Evolutionary conservation across 1,284 basidiomycete species (phyloP).

Genomic region (Naganishia cerealis): DNA sequence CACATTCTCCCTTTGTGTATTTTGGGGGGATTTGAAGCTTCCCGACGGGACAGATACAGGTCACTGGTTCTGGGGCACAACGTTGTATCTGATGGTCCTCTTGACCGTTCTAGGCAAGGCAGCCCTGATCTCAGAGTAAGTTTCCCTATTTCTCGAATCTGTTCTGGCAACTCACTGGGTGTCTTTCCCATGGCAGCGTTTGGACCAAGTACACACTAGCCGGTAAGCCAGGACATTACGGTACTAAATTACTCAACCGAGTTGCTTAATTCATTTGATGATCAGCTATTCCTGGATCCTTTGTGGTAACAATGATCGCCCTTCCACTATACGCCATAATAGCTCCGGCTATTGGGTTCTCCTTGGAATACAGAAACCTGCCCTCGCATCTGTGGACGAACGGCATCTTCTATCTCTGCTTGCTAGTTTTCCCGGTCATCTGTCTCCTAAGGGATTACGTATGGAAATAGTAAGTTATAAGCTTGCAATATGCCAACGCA

Average conservation of each 20-base stretch:
- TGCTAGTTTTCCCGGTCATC: constrained; percentile 81
- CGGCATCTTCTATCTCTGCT: constrained; percentile 82
- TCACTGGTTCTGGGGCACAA: constrained; percentile 98
- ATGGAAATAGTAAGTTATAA: constrained; percentile 82
- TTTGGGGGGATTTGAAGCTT: constrained; percentile 86
- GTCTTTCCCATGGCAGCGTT: constrained; percentile 60
- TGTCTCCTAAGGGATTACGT: constrained; percentile 87
- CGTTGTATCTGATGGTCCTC: constrained; percentile 85
- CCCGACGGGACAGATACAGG: constrained; percentile 77
- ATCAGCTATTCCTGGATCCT: constrained; percentile 87
- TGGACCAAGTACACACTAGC: constrained; percentile 99
- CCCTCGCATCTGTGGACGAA: constrained; percentile 85
- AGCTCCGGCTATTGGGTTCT: constrained; percentile 81
- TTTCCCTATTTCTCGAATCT: constrained; percentile 36
- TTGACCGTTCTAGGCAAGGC: constrained; percentile 96
- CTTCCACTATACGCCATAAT: constrained; percentile 86
- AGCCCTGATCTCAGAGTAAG: constrained; percentile 92
- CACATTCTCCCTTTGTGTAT: constrained; percentile 82
- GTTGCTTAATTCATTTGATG: background rate
- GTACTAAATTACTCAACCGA: background rate
- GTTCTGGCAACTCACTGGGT: constrained; percentile 33
- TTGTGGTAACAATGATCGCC: constrained; percentile 89
- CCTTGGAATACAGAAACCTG: constrained; percentile 82
- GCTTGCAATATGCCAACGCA: background rate
- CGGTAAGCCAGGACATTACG: constrained; percentile 55